phyloP scores from a whole-genome alignment of 2,329 filamentous ascomycete genomes.

The Claviceps fusiformis region DNA sequence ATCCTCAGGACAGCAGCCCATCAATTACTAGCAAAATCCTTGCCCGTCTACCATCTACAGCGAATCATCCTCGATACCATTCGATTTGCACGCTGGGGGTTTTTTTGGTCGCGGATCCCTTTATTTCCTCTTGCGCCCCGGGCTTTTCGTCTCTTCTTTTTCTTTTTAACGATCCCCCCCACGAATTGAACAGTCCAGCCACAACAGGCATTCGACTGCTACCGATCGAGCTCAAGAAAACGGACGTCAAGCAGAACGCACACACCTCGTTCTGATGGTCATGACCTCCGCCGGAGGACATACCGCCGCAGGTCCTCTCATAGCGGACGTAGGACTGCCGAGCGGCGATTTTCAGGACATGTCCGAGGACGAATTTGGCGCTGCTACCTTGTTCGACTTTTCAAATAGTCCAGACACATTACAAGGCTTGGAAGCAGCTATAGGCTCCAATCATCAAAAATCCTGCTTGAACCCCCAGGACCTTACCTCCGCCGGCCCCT shows the following conservation, averaged over 20 bases:
- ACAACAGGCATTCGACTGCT: background rate
- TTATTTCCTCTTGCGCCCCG: background rate
- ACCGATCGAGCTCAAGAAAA: background rate
- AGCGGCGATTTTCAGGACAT: slow-evolving; percentile 24
- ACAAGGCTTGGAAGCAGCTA: slow-evolving; percentile 18
- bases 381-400: slow-evolving; percentile 22
- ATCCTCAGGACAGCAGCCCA: background rate
- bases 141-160: background rate
- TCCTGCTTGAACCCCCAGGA: slow-evolving; percentile 20
- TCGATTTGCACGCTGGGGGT: background rate
- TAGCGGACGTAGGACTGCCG: slow-evolving; percentile 23
- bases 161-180: background rate
- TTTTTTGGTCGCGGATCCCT: background rate
- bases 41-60: background rate
- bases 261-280: slow-evolving; percentile 15
- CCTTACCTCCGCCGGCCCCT: slow-evolving; percentile 22
- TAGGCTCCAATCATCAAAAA: slow-evolving; percentile 18
- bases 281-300: slow-evolving; percentile 21
- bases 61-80: background rate
- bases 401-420: slow-evolving; percentile 24
- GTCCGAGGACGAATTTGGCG: slow-evolving; percentile 23
- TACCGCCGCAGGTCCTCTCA: slow-evolving; percentile 24
- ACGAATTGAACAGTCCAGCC: background rate
- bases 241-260: slow-evolving; percentile 8
- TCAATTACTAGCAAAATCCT: background rate